Base-by-base conservation (phyloP, 2,329 filamentous ascomycete species). In the Monilinia fructigena region DNA sequence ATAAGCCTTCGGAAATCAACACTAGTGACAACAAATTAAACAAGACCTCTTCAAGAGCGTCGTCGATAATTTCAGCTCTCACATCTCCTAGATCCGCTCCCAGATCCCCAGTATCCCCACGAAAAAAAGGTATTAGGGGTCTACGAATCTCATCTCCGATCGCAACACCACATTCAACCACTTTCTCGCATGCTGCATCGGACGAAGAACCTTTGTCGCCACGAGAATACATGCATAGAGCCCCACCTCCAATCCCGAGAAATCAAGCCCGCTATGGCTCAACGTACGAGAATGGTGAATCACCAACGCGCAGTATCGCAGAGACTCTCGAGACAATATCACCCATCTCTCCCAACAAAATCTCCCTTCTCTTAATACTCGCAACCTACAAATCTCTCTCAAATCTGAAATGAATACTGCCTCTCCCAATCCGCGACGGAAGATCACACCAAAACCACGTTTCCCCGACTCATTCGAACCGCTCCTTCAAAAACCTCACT, bases 121-220 rank as follows among this genome's bases (percentile, higher is more conserved):
- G 68, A 66, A 70, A 65, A 55, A 75, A 72, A 55, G 63, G 74
- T 38, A 62, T 79, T 63, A 83, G 81, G 73, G 82, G 79, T 26
- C 76, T 89, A 69, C 83, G 76, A 74, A 89, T 89, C 72, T 89
- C 86, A 16, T 87, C 86, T 1, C 86, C 86, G 61, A 86, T 89
- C 71, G 83, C 86, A 80, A 89, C 86, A 11, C 86, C 86, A 18
- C 83, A 83, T 78, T 85, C 86, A 2, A 82, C 79, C 3, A 85
- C 82, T 2, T 89, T 88, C 70, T 83, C 85, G 1, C 79, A 80
- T n/a, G 77, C 81, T 18, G 82, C 65, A 14, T 70, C 85, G 70
- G 86, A 88, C 74, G 82, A 87, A 80, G 83, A 79, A 72, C 70
- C 82, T 59, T 85, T 89, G 63, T 79, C 84, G 16, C 86, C 84